Base-by-base conservation (phyloP, 768 basidiomycete genomes). In the Leccinum incarnatum region DNA sequence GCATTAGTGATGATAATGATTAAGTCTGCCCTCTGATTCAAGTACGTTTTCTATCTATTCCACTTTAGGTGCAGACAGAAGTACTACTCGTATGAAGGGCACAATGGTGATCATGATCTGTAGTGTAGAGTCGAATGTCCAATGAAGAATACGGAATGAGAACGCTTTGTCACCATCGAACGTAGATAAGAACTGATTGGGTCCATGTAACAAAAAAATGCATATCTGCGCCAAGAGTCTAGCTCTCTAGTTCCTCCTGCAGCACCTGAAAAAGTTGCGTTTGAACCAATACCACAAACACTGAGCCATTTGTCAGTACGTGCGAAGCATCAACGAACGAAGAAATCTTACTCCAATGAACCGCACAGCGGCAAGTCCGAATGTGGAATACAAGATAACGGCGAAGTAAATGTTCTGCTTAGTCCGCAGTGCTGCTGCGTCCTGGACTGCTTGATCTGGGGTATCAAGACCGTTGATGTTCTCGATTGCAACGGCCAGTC, bases 221-320 rank as follows among this genome's bases (percentile, higher is more conserved):
- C 58, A 62, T 70, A 62, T 61, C 32, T 56, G 50, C 58, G 52
- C 25, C 12, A 55, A 52, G 19, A 19, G 42, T 46, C 30, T 40
- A 37, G 3, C 53, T 54, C 32, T 30, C 79, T 75, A 93, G 68
- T 87, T 89, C 67, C 79, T 83, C 66, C 91, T 83, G 81, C 88
- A 93, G 72, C 81, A 88, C 63, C 87, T 79, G 83, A 91, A 93
- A 53, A 93, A 73, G 73, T 92, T 91, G 62, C 90, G 83, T 74
- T 82, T 89, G 78, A 92, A 82, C 80, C 85, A 90, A 77, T 93
- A 93, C 72, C 69, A 91, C 64, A 93, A 69, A 72, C 91, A 93
- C 91, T 93, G 63, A 2, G 30, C 6, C 56, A 58, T 59, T 53
- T 34, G 36, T 59, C 25, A 49, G 58, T 54, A 25, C 17, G 3